Percentiles rank a stretch among this genome's conserved stretches.
Conservation (phyloP, 805 yeast genomes). For the Metschnikowia arizonensis region DNA sequence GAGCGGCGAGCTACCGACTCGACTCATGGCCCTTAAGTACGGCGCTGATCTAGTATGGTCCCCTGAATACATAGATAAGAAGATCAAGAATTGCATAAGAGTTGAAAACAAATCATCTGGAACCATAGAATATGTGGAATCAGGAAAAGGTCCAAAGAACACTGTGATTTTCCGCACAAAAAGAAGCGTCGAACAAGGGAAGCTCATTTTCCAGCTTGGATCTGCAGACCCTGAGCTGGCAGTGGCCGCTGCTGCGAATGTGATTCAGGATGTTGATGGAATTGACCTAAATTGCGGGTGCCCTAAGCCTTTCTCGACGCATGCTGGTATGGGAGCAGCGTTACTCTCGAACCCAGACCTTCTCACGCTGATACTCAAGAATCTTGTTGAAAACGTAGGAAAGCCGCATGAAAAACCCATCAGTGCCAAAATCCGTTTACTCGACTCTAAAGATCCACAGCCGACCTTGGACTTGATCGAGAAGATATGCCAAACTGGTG, state of each 20-base stretch:
- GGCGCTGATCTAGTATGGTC: conserved; percentile 96
- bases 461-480: conserved; percentile 58
- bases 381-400: conserved; percentile 78
- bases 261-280: conserved; percentile 84
- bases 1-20: conserved; percentile 88
- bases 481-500: conserved; percentile 62
- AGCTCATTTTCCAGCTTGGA: conserved; percentile 85
- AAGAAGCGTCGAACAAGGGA: conserved; percentile 57
- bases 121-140: conserved; percentile 56
- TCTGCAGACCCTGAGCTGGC: conserved; percentile 81
- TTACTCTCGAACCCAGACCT: conserved; percentile 76
- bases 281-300: conserved; percentile 95
- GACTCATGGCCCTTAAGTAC: conserved; percentile 70
- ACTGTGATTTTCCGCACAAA: conserved; percentile 70
- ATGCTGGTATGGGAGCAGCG: conserved; percentile 98
- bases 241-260: conserved; percentile 77
- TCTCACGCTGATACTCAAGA: conserved; percentile 61
- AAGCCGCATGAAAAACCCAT: conserved; percentile 71
- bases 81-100: conserved; percentile 67
- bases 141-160: conserved; percentile 19
- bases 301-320: conserved; percentile 92
- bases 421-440: conserved; percentile 82
- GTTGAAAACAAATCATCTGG: conserved; percentile 50
- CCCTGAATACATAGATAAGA: conserved; percentile 91
- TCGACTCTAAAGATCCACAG: conserved; percentile 52